Percentiles rank a stretch among this genome's conserved stretches.
Conservation (phyloP, 352 stramenopile genomes). For the Blastocystis sp. region DNA sequence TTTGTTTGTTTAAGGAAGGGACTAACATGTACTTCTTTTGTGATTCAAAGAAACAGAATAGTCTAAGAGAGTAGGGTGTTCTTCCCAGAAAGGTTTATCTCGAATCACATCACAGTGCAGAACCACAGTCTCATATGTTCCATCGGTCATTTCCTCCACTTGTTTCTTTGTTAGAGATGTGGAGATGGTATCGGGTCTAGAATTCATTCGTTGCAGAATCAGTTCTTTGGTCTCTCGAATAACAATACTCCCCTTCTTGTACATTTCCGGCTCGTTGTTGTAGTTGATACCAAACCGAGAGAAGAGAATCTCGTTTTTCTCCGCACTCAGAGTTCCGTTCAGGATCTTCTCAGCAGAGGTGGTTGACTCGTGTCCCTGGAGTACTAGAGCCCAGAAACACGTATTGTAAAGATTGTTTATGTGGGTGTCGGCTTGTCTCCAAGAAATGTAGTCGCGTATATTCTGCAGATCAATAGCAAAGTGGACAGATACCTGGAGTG, state of each 20-base stretch:
- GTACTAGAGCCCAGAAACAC: conserved; percentile 67
- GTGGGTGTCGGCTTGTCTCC: conserved; percentile 67
- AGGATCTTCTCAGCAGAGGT: conserved; percentile 65
- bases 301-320: conserved; percentile 68
- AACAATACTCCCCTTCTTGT: conserved; percentile 57
- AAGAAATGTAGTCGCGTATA: conserved; percentile 67
- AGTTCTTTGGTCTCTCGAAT: conserved; percentile 34
- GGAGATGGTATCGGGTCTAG: conserved; percentile 19
- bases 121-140: conserved; percentile 3
- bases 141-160: background rate
- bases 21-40: background rate
- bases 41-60: conserved; percentile 43
- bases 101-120: conserved; percentile 60
- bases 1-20: background rate
- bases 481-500: conserved; percentile 35
- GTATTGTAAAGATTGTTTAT: conserved; percentile 69
- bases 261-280: conserved; percentile 66
- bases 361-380: conserved; percentile 57
- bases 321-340: conserved; percentile 65
- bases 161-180: conserved; percentile 14
- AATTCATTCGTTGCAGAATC: conserved; percentile 2
- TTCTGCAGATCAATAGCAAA: conserved; percentile 58
- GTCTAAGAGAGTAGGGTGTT: conserved; percentile 4
- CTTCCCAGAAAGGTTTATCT: conserved; percentile 41
- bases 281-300: conserved; percentile 68